These are phyloP conservation scores for Jaltomata sinuosa DNA, from an alignment of 257 asterid species.

Conservation along the genomic window DNA sequence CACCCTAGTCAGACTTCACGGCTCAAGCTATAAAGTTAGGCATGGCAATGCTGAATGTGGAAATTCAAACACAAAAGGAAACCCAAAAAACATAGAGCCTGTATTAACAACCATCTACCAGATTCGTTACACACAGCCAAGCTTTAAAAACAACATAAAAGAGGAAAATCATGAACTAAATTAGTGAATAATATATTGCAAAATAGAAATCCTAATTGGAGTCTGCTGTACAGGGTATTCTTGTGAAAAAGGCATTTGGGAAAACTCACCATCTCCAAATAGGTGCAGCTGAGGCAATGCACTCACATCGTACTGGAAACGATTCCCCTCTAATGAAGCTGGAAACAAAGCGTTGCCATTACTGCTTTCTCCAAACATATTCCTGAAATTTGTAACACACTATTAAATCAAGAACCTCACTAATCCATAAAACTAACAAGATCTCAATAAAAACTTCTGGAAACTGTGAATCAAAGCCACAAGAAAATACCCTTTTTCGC, in stretches of 20 bases:
- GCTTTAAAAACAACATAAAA: not conserved
- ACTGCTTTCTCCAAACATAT: conserved; percentile 54
- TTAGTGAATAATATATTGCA: not conserved
- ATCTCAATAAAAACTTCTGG: not conserved
- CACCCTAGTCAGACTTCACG: not conserved
- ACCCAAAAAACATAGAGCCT: not conserved
- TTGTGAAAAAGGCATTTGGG: not conserved
- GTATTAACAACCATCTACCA: not conserved
- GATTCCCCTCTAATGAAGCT: conserved; percentile 35
- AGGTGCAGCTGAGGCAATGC: conserved; percentile 58
- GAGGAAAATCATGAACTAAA: not conserved
- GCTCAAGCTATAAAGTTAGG: not conserved
- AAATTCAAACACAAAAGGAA: not conserved
- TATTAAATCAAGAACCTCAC: conserved; percentile 9
- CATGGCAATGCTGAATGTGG: not conserved
- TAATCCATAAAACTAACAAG: not conserved
- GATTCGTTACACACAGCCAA: not conserved
- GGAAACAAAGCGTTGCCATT: conserved; percentile 33
- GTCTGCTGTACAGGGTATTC: not conserved
- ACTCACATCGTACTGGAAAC: conserved; percentile 24
- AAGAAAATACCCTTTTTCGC: not conserved
- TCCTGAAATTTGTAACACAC: conserved; percentile 23
- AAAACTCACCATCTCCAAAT: conserved; percentile 56
- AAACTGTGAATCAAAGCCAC: not conserved
- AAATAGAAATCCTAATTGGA: not conserved